Conservation (phyloP, 257 asterid species). For the Nicotiana knightiana region DNA sequence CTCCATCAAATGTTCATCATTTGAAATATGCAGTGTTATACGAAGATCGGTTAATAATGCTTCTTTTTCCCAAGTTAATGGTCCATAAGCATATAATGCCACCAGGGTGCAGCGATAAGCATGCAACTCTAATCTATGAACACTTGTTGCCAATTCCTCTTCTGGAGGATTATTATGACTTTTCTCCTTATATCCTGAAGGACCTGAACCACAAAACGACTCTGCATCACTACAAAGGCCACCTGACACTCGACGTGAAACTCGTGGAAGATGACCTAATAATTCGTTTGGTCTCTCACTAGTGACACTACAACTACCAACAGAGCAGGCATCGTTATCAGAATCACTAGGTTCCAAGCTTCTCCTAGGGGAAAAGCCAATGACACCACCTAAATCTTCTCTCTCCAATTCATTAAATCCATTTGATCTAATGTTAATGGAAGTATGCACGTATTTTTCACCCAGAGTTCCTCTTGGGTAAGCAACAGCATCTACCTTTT, state of each 20-base stretch:
- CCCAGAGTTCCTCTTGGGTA: constrained; percentile 49
- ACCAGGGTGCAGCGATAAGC: constrained; percentile 75
- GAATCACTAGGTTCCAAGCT: constrained; percentile 34
- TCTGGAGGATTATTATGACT: constrained; percentile 35
- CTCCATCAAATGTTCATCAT: constrained; percentile 90
- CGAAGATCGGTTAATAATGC: constrained; percentile 80
- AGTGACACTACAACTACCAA: constrained; percentile 78
- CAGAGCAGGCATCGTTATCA: constrained; percentile 60
- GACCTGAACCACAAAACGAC: constrained; percentile 39
- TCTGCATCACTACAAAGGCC: constrained; percentile 55
- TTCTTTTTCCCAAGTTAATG: constrained; percentile 94
- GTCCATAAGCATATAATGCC: constrained; percentile 78
- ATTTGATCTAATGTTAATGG: constrained; percentile 38
- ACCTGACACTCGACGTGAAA: constrained; percentile 35
- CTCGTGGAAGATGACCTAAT: constrained; percentile 23
- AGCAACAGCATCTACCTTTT: constrained; percentile 70
- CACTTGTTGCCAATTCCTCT: constrained; percentile 48
- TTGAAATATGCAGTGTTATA: constrained; percentile 66
- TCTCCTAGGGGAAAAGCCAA: constrained; percentile 29
- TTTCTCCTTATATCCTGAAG: constrained; percentile 37
- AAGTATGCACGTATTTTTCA: constrained; percentile 41
- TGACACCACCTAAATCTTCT: constrained; percentile 23
- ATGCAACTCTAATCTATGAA: constrained; percentile 69
- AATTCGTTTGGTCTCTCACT: constrained; percentile 34
- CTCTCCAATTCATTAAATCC: constrained; percentile 41